Percentiles rank a stretch among this genome's conserved stretches.
Conservation (phyloP, 2,329 filamentous ascomycete species). For the Verticillium longisporum region DNA sequence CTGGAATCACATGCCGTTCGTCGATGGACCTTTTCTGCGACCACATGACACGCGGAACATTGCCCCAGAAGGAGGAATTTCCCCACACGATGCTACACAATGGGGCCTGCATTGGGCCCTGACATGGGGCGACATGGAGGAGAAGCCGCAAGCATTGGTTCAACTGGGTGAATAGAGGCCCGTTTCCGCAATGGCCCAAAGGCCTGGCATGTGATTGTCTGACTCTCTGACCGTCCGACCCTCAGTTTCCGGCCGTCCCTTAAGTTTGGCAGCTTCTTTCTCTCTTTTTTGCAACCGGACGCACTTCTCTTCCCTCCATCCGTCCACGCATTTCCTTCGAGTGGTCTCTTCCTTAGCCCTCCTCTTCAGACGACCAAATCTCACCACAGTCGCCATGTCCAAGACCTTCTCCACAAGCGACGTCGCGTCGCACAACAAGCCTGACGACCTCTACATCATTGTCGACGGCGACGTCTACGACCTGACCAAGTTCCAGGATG, state of each 20-base stretch:
- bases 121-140: background rate
- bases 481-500: constrained; percentile 79
- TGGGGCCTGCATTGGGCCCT: background rate
- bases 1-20: background rate
- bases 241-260: background rate
- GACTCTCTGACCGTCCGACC: background rate
- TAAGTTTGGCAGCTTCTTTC: background rate
- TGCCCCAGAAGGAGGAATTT: background rate
- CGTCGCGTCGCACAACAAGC: constrained; percentile 87
- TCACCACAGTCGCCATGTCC: constrained; percentile 56
- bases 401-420: constrained; percentile 79
- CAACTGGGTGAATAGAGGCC: background rate
- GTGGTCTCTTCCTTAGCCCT: background rate
- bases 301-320: background rate
- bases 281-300: background rate
- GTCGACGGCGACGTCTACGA: constrained; percentile 96
- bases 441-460: constrained; percentile 78
- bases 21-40: background rate
- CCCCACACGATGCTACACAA: background rate
- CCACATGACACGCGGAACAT: background rate
- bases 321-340: background rate
- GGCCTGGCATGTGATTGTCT: constrained; percentile 1
- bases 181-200: too few species aligned
- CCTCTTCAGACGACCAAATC: background rate
- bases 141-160: background rate